These are phyloP conservation scores for Solioccasus polychromus DNA, from an alignment of 768 basidiomycete species.

Conservation along the genomic window DNA sequence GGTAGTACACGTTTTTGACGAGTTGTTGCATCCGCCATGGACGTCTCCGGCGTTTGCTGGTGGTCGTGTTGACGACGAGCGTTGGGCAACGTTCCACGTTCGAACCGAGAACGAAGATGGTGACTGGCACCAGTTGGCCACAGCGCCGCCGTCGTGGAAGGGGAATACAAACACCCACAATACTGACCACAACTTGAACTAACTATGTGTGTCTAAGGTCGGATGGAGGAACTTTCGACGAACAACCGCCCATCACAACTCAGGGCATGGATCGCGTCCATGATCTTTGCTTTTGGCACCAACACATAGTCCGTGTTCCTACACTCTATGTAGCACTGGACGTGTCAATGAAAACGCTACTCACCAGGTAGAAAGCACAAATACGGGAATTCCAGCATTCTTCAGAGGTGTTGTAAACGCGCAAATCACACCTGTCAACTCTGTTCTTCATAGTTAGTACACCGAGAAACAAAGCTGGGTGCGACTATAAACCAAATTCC, in stretches of 20 bases:
- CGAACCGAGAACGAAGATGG: constrained; percentile 3
- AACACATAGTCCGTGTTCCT: constrained; percentile 71
- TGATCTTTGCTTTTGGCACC: constrained; percentile 44
- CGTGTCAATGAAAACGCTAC: constrained; percentile 5
- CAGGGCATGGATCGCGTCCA: constrained; percentile 42
- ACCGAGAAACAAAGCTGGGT: background rate
- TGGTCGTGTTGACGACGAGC: constrained; percentile 3
- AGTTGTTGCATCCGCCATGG: constrained; percentile 37
- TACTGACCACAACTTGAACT: background rate
- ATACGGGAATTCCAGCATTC: constrained; percentile 49
- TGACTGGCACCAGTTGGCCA: background rate
- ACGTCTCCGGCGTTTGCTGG: constrained; percentile 10
- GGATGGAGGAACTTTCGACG: constrained; percentile 3
- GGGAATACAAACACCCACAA: too few species aligned
- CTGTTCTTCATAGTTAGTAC: constrained; percentile 31
- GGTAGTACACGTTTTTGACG: constrained; percentile 80
- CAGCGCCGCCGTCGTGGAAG: constrained; percentile 9
- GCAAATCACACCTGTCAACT: constrained; percentile 54
- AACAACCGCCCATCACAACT: constrained; percentile 50
- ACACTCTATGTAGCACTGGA: background rate
- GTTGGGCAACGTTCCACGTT: background rate
- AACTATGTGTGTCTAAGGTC: constrained; percentile 3
- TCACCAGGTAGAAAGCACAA: constrained; percentile 64
- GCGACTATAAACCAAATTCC: constrained; percentile 49
- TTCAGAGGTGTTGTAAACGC: constrained; percentile 54